Base-by-base conservation (phyloP, 345 rosid genomes). In the Triadica sebifera region DNA sequence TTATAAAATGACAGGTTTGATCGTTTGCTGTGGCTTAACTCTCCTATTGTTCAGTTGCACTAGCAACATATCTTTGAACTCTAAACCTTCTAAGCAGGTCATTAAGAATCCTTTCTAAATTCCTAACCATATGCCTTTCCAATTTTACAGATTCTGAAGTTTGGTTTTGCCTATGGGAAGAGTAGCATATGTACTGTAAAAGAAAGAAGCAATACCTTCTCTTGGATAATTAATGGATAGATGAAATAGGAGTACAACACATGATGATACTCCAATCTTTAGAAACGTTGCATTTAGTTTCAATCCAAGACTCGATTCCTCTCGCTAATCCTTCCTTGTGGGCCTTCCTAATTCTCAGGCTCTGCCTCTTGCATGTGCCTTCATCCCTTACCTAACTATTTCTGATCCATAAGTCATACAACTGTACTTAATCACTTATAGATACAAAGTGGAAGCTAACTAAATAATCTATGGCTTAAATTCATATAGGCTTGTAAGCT, bases 361-460 rank as follows among this genome's bases (percentile, higher is more conserved):
- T 70, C 81, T 78, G 85, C 78, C 64, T 73, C 29, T 57, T 79
- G 82, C 88, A 87, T 85, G 87, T 87, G 87, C 75, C 72, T 53
- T 70, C 57, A 46, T 78, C 77, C 59, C 79, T 72, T 69, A 50
- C 67, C 69, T 51, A 47, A 72, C 34, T 62, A 24, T 45, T 80
- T 71, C 71, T 62, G 55, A 64, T 74, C 58, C 38, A n/a, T 24
- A 45, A 57, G n/a, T 66, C 46, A 61, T 45, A 66, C 5, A 65
- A 68, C 64, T 71, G 77, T 52, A 29, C 55, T 65, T 37, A 45
- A 29, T 8, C 53, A n/a, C 24, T 39, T 53, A 52, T 16, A 24
- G 2, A 52, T 19, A 4, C 47, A 38, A 51, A 11, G 47, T 19
- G 25, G 69, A 67, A 63, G 22, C 62, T 58, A 52, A 53, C 5